Base-by-base conservation (phyloP, 2,329 filamentous ascomycete species). In the Mariannaea elegans region DNA sequence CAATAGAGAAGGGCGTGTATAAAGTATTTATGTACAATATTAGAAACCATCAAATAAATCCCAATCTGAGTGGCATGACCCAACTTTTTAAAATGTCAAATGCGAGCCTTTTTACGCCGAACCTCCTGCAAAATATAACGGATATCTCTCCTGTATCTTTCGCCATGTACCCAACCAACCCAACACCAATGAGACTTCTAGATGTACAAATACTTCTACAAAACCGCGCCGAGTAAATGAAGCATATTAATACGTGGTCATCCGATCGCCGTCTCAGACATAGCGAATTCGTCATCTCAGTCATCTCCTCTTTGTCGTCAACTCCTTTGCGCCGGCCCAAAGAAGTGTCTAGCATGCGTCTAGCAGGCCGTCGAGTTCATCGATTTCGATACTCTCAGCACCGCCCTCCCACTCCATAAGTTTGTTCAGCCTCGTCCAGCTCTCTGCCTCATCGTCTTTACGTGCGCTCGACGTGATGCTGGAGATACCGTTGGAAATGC, bases 301-400 rank as follows among this genome's bases (percentile, higher is more conserved):
- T 67, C 63, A 56, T 70, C 68, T 49, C 57, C 56, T 56, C 36
- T 32, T 50, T 38, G 36, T 18, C 38, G 38, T 54, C 16, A 58
- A 65, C 62, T 63, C 64, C 58, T 29, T 58, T 65, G 64, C 66
- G 63, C 63, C 67, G 32, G 47, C 49, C 56, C 52, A 63, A 55
- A 59, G 52, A 59, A 59, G 52, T 50, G 44, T 53, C 83, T 79
- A 93, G 75, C 88, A 92, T 67, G 87, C 89, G 72, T 91, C 89
- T 71, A 97, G 86, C 74, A 97, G 85, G 69, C 91, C 88, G 72
- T 98, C 94, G 21, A 98, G 87, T 81, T 99, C 95, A 45, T 97
- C 93, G 47, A 98, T 86, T 75, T 96, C 93, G 68, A 98, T 90
- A 65, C 88, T 91, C 80, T 98, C 95, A 1, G 94, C 93, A 73